phyloP scores from a whole-genome alignment of 1,139 yeast species.

The Hyphopichia burtonii region DNA sequence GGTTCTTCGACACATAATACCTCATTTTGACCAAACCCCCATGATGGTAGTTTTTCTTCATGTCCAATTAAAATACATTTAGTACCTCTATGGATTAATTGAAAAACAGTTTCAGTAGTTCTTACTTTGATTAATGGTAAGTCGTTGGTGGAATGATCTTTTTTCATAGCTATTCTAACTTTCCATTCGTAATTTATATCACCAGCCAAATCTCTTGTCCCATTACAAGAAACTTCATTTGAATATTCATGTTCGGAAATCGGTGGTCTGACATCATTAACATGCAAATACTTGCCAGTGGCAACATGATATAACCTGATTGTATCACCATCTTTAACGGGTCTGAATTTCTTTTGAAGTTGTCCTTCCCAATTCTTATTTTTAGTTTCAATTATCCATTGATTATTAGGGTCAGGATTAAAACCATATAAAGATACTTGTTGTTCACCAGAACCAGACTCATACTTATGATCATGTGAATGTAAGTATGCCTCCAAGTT shows the following conservation, averaged over 20 bases:
- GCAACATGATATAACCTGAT: constrained; percentile 61
- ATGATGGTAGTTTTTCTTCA: constrained; percentile 57
- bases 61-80: constrained; percentile 65
- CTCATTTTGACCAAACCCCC: constrained; percentile 75
- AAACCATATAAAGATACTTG: constrained; percentile 64
- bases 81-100: constrained; percentile 57
- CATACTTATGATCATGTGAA: constrained; percentile 57
- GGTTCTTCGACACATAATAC: constrained; percentile 73
- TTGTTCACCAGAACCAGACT: constrained; percentile 58
- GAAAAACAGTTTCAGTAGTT: constrained; percentile 57
- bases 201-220: constrained; percentile 47
- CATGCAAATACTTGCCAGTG: constrained; percentile 61
- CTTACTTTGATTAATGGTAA: constrained; percentile 42
- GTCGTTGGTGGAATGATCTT: constrained; percentile 26
- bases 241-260: constrained; percentile 80
- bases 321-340: constrained; percentile 48
- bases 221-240: constrained; percentile 67
- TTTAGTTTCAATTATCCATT: constrained; percentile 62
- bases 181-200: constrained; percentile 55
- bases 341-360: constrained; percentile 27
- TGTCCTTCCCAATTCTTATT: constrained; percentile 31
- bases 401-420: constrained; percentile 54
- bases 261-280: constrained; percentile 66
- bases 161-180: constrained; percentile 32
- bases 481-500: constrained; percentile 65